Base-by-base conservation (phyloP, 441 rosid genomes). In the Mallotus japonicus region DNA sequence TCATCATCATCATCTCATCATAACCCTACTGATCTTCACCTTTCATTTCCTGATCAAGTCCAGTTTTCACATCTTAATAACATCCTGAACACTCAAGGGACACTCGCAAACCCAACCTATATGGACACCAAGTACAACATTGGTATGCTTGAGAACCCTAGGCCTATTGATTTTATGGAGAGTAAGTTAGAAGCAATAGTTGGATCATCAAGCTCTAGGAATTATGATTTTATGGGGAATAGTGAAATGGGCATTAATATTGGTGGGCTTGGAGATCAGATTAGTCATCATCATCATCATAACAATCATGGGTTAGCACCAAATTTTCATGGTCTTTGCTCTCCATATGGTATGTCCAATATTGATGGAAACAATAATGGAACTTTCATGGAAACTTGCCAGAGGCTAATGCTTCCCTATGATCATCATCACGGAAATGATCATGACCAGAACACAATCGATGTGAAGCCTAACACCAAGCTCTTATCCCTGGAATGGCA, bases 401-500 rank as follows among this genome's bases (percentile, higher is more conserved):
- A 88, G 65, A 86, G 89, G 83, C 61, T 86, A 56, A 88, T 87
- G 90, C 76, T 87, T 44, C 87, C 93, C 13, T 90, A 86, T 67
- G 88, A 84, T 61, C 74, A 77, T 61, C 74, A 77, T 47, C 71
- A 65, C 15, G 81, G 78, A 60, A 70, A 82, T 70, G 76, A 85
- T 37, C 40, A 37, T 40, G 78, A 82, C 22, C 92, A 83, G 65
- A 79, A 73, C 42, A 68, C 82, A 20, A 74, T 83, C 32, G 97
- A 93, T 72, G 90, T 88, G 82, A 93, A 93, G 79, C 97, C 97
- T 28, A 88, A 84, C 76, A 65, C 94, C 15, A 87, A 86, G 83
- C 76, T 88, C 57, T 76, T 91, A 78, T 84, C 98, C 47, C 92
- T 88, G 51, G 95, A 93, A 22, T 90, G 97, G 96, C 95, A 88